A percentile compares a stretch with the other conserved stretches of the same genome.
These are phyloP conservation scores for Aspergillus pseudonomiae DNA, from an alignment of 2,329 filamentous ascomycete genomes.

Conservation along the genomic window DNA sequence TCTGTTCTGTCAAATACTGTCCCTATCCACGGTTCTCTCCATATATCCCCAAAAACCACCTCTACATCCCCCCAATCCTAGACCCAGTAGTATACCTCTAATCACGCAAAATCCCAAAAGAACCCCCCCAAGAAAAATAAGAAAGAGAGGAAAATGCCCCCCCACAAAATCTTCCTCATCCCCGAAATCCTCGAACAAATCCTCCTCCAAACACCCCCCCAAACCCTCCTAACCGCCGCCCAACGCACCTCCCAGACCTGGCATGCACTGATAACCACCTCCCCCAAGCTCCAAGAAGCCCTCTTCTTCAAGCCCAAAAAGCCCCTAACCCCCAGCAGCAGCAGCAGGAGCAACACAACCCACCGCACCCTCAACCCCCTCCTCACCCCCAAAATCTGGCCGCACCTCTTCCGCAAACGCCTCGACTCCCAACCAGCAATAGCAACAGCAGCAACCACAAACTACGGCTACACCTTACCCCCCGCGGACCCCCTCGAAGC, in stretches of 20 bases:
- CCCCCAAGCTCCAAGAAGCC: background rate
- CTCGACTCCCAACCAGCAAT: background rate
- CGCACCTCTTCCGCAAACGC: background rate
- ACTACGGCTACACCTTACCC: background rate
- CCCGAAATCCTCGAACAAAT: conserved; percentile 3
- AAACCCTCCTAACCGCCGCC: conserved; percentile 3
- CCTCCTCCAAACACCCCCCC: background rate
- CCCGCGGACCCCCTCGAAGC: background rate
- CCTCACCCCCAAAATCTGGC: background rate
- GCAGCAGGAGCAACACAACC: background rate
- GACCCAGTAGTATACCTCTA: background rate
- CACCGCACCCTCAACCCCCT: background rate
- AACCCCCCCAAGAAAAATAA: background rate
- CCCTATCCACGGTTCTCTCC: background rate
- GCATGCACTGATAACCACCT: background rate
- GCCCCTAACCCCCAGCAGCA: no score
- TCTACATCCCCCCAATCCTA: background rate
- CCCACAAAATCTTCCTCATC: background rate
- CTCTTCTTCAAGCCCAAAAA: background rate
- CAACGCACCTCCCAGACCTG: background rate
- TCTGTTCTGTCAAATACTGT: background rate
- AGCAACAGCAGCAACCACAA: background rate
- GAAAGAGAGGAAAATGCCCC: background rate
- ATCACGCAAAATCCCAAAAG: background rate
- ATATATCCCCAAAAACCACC: background rate